Evolutionary conservation across 1,284 basidiomycete species (phyloP).

Genomic region (Taiwanofungus camphoratus): DNA sequence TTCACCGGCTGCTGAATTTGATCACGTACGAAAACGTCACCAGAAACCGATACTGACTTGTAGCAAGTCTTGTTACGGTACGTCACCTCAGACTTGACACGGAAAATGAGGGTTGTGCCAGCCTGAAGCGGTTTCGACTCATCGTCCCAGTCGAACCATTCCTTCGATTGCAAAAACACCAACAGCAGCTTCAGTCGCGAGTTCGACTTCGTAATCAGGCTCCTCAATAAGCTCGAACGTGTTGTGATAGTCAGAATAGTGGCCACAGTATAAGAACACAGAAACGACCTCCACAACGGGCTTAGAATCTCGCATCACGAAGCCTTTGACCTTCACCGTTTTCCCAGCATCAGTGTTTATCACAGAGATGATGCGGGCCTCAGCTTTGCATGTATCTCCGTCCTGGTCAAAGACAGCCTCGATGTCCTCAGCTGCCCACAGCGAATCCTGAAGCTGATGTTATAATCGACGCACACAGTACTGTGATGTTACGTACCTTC

Average conservation of each 20-base stretch:
- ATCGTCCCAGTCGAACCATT: conserved; percentile 97
- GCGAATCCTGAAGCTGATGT: conserved; percentile 67
- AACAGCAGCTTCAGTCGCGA: conserved; percentile 76
- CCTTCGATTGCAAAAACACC: conserved; percentile 93
- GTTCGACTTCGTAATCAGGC: conserved; percentile 78
- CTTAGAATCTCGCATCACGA: conserved; percentile 69
- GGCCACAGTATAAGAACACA: conserved; percentile 94
- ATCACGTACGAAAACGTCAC: conserved; percentile 82
- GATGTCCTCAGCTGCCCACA: conserved; percentile 98
- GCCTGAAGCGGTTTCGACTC: conserved; percentile 72
- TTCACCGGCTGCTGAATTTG: conserved; percentile 83
- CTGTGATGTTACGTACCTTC: conserved; percentile 82
- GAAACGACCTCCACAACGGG: conserved; percentile 93
- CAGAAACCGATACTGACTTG: conserved; percentile 77
- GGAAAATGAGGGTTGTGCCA: conserved; percentile 87
- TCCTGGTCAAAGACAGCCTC: conserved; percentile 98
- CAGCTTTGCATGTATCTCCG: conserved; percentile 88
- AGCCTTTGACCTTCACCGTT: conserved; percentile 87
- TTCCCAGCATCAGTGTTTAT: conserved; percentile 92
- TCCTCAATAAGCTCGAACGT: conserved; percentile 93
- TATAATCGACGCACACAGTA: too few relatives aligned
- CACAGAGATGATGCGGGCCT: conserved; percentile 86
- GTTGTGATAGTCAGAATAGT: conserved; percentile 89
- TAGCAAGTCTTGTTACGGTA: conserved; percentile 91
- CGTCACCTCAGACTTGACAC: conserved; percentile 76